A percentile compares a stretch with the other conserved stretches of the same genome.
These are phyloP conservation scores for Mycena sp. DNA, from an alignment of 1,284 basidiomycete genomes.

Conservation along the genomic window DNA sequence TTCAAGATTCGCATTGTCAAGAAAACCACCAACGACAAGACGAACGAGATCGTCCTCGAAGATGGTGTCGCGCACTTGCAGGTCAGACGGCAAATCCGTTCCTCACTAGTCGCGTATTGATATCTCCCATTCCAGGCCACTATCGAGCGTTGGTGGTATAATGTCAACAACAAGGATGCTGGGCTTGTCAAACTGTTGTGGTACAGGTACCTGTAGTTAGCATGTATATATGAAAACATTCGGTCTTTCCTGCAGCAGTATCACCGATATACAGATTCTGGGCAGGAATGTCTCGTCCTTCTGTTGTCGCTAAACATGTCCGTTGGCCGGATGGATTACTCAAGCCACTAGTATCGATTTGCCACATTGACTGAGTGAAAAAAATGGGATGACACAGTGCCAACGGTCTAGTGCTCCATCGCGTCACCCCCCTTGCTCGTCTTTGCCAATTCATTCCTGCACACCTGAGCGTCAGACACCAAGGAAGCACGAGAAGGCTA, in stretches of 20 bases:
- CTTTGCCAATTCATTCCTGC: conserved; percentile 76
- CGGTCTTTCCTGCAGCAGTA: too few relatives aligned
- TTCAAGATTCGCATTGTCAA: conserved; percentile 46
- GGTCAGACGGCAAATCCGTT: conserved; percentile 33
- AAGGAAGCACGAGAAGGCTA: conserved; percentile 7
- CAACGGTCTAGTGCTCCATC: conserved; percentile 63
- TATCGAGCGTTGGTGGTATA: conserved; percentile 35
- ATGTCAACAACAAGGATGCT: conserved; percentile 32
- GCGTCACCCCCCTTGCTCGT: conserved; percentile 60
- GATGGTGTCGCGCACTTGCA: conserved; percentile 46
- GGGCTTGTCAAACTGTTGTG: conserved; percentile 33
- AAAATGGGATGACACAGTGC: background rate
- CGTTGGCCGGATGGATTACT: too few relatives aligned
- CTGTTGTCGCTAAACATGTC: too few relatives aligned
- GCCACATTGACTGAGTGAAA: too few relatives aligned
- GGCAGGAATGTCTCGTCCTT: too few relatives aligned
- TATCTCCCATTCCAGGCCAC: conserved; percentile 32
- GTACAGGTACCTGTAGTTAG: too few relatives aligned
- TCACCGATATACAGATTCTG: too few relatives aligned
- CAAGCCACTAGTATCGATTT: too few relatives aligned
- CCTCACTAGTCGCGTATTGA: background rate
- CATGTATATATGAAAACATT: too few relatives aligned
- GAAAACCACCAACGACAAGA: conserved; percentile 35
- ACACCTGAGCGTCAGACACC: background rate
- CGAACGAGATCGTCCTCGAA: conserved; percentile 44